Percentiles rank a stretch among this genome's conserved stretches.
These are phyloP conservation scores for Taiwanofungus camphoratus DNA, from an alignment of 1,284 basidiomycete species.

Conservation along the genomic window DNA sequence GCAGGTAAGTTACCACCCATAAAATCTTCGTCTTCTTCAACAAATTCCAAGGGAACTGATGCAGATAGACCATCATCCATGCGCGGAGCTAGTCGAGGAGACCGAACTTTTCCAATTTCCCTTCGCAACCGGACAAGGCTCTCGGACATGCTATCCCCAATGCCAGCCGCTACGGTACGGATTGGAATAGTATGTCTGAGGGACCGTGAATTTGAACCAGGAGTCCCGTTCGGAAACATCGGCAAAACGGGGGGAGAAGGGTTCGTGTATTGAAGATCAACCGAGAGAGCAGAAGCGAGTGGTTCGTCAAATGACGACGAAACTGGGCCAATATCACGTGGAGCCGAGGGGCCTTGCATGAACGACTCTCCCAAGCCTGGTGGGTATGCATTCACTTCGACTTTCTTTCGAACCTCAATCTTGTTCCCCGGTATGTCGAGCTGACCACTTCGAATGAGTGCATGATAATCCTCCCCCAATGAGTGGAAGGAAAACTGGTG, in stretches of 20 bases:
- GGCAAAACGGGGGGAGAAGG: constrained; percentile 53
- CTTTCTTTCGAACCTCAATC: constrained; percentile 67
- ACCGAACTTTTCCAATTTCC: constrained; percentile 46
- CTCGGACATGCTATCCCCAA: constrained; percentile 57
- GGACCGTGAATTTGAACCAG: constrained; percentile 35
- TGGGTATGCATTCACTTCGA: constrained; percentile 55
- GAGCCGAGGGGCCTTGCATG: constrained; percentile 41
- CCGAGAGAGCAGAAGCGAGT: constrained; percentile 65
- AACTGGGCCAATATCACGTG: constrained; percentile 32
- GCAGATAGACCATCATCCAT: constrained; percentile 9
- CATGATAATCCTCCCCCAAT: constrained; percentile 75
- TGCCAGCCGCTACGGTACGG: constrained; percentile 37
- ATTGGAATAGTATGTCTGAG: constrained; percentile 55
- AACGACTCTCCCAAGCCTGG: constrained; percentile 41
- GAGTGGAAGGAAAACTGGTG: constrained; percentile 78
- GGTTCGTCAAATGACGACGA: constrained; percentile 73
- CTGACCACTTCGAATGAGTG: constrained; percentile 63
- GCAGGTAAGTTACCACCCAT: constrained; percentile 10
- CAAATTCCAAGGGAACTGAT: constrained; percentile 60
- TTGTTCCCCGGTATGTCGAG: constrained; percentile 54
- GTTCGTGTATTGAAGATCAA: constrained; percentile 49
- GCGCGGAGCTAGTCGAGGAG: constrained; percentile 26
- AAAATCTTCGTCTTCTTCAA: constrained; percentile 68
- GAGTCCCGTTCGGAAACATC: constrained; percentile 70
- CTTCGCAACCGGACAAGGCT: constrained; percentile 46